Evolutionary conservation across 2,329 filamentous ascomycete genomes (phyloP).

Genomic region (Pyrenophora tritici-repentis): DNA sequence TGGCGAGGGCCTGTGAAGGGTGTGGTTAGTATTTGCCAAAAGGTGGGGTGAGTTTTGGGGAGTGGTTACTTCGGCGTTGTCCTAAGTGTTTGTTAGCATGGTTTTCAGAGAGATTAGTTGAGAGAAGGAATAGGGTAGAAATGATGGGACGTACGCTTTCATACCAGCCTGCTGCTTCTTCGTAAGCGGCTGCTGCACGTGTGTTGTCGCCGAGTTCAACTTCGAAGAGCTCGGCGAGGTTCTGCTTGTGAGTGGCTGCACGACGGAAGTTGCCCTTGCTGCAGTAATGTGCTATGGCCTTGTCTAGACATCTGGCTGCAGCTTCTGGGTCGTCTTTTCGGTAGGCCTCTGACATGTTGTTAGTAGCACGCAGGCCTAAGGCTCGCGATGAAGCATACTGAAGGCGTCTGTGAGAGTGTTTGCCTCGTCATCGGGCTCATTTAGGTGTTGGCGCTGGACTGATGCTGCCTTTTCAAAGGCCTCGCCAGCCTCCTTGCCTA

Average conservation of each 20-base stretch:
- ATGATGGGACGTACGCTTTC: constrained; percentile 55
- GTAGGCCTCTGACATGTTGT: constrained; percentile 67
- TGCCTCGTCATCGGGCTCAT: constrained; percentile 90
- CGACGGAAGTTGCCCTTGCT: constrained; percentile 87
- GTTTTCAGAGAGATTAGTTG: neutral
- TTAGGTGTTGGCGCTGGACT: constrained; percentile 79
- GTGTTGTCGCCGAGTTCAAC: constrained; percentile 77
- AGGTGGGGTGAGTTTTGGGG: constrained; percentile 1
- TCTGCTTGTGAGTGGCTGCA: constrained; percentile 89
- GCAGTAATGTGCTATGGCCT: constrained; percentile 84
- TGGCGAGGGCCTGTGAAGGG: constrained; percentile 67
- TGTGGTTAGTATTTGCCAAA: constrained; percentile 34
- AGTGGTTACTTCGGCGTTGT: constrained; percentile 43
- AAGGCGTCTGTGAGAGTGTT: constrained; percentile 89
- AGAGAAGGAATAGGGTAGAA: neutral
- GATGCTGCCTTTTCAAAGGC: constrained; percentile 84
- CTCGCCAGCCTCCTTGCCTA: constrained; percentile 82
- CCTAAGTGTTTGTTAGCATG: constrained; percentile 33
- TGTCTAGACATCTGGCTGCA: constrained; percentile 77
- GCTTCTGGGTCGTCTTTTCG: constrained; percentile 81
- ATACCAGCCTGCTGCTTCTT: constrained; percentile 86
- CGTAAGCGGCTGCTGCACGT: constrained; percentile 80
- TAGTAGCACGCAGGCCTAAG: constrained; percentile 5
- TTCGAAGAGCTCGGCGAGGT: constrained; percentile 84
- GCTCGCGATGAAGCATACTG: constrained; percentile 50